phyloP scores from a whole-genome alignment of 495 filamentous ascomycete species.

The Opeltia flavorubescens region DNA sequence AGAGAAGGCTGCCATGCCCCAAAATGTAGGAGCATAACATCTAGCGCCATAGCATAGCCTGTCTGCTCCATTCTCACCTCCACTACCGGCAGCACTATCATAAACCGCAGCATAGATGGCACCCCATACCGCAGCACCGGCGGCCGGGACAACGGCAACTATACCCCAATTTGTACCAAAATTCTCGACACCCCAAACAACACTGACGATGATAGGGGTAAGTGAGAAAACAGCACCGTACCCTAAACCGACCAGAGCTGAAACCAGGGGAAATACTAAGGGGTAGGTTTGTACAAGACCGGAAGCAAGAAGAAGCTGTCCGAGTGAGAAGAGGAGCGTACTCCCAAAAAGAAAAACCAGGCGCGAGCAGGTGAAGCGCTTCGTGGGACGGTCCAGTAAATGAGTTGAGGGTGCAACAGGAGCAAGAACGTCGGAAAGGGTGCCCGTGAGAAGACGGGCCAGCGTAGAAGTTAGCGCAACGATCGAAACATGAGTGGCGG shows the following conservation, averaged over 20 bases:
- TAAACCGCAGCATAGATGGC: conserved; percentile 70
- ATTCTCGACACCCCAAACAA: conserved; percentile 97
- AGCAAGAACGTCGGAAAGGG: conserved; percentile 75
- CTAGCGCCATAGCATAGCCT: conserved; percentile 48
- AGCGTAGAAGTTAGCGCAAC: conserved; percentile 84
- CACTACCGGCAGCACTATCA: conserved; percentile 14
- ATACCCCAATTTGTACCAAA: conserved; percentile 98
- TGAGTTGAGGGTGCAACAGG: conserved; percentile 36
- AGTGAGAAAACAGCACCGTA: conserved; percentile 88
- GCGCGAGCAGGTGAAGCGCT: conserved; percentile 52
- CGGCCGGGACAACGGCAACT: conserved; percentile 76
- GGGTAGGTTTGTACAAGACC: conserved; percentile 49
- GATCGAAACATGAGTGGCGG: conserved; percentile 85
- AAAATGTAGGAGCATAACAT: conserved; percentile 69
- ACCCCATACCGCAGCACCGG: conserved; percentile 76
- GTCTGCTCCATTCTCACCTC: conserved; percentile 9
- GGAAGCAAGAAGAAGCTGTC: conserved; percentile 60
- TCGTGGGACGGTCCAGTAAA: conserved; percentile 10
- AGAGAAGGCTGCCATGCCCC: conserved; percentile 64
- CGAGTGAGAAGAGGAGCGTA: conserved; percentile 60
- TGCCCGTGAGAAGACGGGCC: conserved; percentile 70
- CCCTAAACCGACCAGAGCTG: conserved; percentile 66
- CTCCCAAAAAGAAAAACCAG: conserved; percentile 64
- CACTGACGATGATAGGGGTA: conserved; percentile 76
- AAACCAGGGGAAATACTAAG: conserved; percentile 65